phyloP scores from a whole-genome alignment of 139 green algal genomes.

The Chlamydomonas sphaeroides region DNA sequence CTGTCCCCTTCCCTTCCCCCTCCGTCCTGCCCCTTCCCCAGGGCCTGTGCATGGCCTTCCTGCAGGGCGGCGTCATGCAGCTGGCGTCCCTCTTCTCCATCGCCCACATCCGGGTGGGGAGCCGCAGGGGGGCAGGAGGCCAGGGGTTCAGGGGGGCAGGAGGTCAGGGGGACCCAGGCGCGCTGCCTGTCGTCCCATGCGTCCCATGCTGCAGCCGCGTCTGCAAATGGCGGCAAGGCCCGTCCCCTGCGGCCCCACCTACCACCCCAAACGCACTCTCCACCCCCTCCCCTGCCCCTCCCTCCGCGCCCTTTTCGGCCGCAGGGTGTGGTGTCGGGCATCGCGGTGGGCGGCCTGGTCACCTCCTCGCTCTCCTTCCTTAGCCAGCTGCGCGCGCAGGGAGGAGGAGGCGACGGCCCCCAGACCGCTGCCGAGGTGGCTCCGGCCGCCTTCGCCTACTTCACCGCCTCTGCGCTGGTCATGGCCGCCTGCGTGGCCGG shows the following conservation, averaged over 20 bases:
- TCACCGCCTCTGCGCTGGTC: conserved; percentile 46
- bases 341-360: conserved; percentile 55
- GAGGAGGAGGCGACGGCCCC: conserved; percentile 10
- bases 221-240: too few species aligned
- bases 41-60: conserved; percentile 49
- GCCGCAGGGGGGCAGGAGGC: too few species aligned
- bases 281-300: not conserved
- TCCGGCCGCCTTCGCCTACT: conserved; percentile 59
- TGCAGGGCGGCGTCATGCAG: conserved; percentile 52
- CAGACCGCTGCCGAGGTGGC: conserved; percentile 52
- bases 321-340: conserved; percentile 57
- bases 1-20: not conserved
- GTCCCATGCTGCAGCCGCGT: too few species aligned
- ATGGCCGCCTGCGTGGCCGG: conserved; percentile 42
- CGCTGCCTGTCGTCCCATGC: too few species aligned
- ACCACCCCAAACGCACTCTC: not conserved
- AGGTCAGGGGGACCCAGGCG: too few species aligned
- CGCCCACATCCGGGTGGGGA: conserved; percentile 55
- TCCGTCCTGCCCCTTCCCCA: not conserved
- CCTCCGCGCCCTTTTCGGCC: too few species aligned
- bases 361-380: conserved; percentile 51
- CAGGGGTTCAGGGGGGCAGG: too few species aligned
- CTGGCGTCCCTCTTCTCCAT: conserved; percentile 59
- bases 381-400: conserved; percentile 44
- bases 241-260: not conserved